phyloP scores from a whole-genome alignment of 2,329 filamentous ascomycete species.

The Penicillium glabrum region DNA sequence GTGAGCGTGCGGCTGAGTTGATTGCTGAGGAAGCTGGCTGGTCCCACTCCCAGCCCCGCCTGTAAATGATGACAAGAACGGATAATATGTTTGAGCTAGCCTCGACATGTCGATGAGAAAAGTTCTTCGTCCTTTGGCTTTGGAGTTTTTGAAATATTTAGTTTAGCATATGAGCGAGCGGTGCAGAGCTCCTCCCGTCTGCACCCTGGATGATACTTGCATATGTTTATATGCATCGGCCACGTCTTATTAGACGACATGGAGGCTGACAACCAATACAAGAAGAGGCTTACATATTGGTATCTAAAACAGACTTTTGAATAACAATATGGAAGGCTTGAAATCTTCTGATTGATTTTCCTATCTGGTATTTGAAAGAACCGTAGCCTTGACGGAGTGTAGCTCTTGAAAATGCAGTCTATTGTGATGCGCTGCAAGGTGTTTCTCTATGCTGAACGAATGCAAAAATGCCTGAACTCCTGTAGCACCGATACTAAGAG shows the following conservation, averaged over 20 bases:
- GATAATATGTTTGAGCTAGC: not conserved
- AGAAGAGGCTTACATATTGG: not conserved
- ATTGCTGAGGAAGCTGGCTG: conserved; percentile 72
- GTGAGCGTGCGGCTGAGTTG: conserved; percentile 81
- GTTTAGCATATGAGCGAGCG: conserved; percentile 25
- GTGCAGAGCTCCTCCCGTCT: conserved; percentile 7
- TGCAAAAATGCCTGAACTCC: conserved; percentile 2
- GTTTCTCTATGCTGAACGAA: not conserved
- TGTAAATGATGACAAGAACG: conserved; percentile 39
- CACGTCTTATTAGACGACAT: not conserved
- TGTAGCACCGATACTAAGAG: not conserved
- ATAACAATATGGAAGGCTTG: not conserved
- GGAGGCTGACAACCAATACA: not conserved
- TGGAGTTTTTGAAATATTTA: not conserved
- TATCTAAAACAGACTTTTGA: not conserved
- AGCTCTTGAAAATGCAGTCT: not conserved
- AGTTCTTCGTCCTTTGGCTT: not conserved
- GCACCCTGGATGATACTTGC: not conserved
- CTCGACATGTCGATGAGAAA: conserved; percentile 21
- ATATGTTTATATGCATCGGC: not conserved
- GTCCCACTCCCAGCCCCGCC: conserved; percentile 57
- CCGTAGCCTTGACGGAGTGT: not conserved
- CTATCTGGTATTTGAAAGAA: not conserved
- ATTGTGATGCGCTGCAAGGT: not conserved
- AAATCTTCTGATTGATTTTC: not conserved